These are phyloP conservation scores for Lathyrus tuberosus DNA, from an alignment of 306 rosid species.

Conservation along the genomic window DNA sequence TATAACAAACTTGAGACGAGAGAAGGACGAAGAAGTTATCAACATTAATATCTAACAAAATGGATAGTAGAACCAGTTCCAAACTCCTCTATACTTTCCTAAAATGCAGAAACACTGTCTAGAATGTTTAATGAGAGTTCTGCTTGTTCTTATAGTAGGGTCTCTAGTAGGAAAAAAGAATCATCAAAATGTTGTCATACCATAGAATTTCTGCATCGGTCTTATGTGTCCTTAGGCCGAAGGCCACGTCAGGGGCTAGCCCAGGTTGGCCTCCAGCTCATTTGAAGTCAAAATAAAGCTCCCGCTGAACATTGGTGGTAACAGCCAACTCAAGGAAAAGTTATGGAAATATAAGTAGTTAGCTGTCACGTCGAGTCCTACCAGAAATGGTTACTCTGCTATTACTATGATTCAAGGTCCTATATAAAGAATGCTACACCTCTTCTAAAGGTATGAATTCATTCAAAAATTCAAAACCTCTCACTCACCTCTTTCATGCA, in stretches of 20 bases:
- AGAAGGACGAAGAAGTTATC: neutral
- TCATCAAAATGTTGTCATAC: neutral
- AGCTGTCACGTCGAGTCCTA: neutral
- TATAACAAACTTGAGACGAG: constrained; percentile 22
- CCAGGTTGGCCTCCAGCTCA: neutral
- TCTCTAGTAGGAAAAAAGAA: neutral
- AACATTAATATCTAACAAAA: neutral
- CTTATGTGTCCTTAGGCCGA: neutral
- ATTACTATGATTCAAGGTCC: neutral
- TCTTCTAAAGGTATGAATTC: neutral
- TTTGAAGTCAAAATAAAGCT: neutral
- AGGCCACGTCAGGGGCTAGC: neutral
- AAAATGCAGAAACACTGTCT: constrained; percentile 17
- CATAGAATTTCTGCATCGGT: neutral
- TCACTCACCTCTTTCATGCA: neutral
- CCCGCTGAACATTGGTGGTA: neutral
- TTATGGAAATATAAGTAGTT: neutral
- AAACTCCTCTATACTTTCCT: neutral
- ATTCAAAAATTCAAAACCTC: neutral
- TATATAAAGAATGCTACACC: neutral
- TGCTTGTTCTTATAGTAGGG: neutral
- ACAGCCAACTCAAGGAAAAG: neutral
- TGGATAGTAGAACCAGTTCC: neutral
- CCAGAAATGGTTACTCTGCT: constrained; percentile 3
- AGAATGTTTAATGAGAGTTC: neutral